These are phyloP conservation scores for Populus hybrid DNA, from an alignment of 441 rosid species.

Conservation along the genomic window DNA sequence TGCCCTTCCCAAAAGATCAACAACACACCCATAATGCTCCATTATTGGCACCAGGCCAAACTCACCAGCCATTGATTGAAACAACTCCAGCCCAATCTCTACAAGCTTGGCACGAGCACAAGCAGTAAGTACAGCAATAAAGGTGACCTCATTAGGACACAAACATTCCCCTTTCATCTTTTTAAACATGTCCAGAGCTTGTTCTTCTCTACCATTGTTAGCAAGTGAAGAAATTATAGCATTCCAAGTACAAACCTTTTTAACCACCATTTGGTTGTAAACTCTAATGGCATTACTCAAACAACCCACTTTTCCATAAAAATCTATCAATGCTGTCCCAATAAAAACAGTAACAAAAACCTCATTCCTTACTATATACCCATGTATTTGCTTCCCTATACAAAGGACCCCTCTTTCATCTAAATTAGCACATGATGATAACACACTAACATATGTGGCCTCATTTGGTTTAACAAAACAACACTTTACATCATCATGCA, in stretches of 20 bases:
- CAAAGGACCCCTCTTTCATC: slow-evolving; percentile 33
- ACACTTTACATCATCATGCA: no score
- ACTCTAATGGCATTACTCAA: no score
- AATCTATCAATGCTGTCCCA: no score
- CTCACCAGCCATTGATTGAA: slow-evolving; percentile 33
- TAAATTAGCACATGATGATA: slow-evolving; percentile 20
- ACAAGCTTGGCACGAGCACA: slow-evolving; percentile 59
- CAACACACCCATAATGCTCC: slow-evolving; percentile 74
- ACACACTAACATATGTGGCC: slow-evolving; percentile 42
- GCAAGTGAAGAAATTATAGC: no score
- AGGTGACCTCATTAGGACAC: slow-evolving; percentile 56
- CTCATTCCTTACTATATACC: no score
- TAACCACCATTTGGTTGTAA: no score
- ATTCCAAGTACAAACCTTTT: no score
- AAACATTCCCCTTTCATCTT: slow-evolving; percentile 42
- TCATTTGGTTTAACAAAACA: slow-evolving; percentile 26
- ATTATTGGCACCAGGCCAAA: slow-evolving; percentile 47
- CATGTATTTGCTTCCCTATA: background rate
- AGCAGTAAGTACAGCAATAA: slow-evolving; percentile 57
- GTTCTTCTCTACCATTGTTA: no score
- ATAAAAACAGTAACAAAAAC: no score
- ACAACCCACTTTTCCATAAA: no score
- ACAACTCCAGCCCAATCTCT: slow-evolving; percentile 46
- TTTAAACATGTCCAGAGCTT: slow-evolving; percentile 36
- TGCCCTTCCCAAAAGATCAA: slow-evolving; percentile 80